Evolutionary conservation across 2,329 filamentous ascomycete species (phyloP).

Genomic region (Pyrenophora seminiperda): DNA sequence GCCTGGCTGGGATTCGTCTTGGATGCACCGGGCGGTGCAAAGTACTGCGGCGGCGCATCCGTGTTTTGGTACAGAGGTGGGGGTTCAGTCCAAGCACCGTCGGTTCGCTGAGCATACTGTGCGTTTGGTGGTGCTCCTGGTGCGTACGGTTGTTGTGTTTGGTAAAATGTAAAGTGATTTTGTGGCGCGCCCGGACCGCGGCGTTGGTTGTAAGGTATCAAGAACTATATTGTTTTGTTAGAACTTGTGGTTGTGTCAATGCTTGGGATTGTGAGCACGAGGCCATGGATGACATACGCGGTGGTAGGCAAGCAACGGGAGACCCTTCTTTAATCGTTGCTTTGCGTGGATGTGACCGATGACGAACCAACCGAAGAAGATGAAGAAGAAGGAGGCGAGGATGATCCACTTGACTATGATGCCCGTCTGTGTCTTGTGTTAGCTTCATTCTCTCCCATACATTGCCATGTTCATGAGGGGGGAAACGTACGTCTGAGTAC

Average conservation of each 20-base stretch:
- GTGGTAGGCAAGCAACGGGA: conserved; percentile 71
- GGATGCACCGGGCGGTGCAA: conserved; percentile 37
- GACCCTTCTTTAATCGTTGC: conserved; percentile 67
- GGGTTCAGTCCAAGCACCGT: conserved; percentile 40
- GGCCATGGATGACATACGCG: conserved; percentile 45
- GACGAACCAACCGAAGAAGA: conserved; percentile 67
- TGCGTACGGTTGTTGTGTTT: conserved; percentile 28
- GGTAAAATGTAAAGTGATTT: conserved; percentile 50
- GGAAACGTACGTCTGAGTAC: conserved; percentile 37
- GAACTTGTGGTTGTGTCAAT: not conserved
- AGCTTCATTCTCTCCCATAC: not conserved
- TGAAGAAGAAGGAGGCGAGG: conserved; percentile 64
- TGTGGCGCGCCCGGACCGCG: conserved; percentile 39
- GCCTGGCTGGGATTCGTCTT: conserved; percentile 38
- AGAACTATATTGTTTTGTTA: conserved; percentile 40
- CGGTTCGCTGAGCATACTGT: conserved; percentile 33
- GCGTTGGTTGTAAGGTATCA: conserved; percentile 49
- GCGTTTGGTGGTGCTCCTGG: conserved; percentile 2
- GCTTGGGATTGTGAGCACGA: too few species aligned
- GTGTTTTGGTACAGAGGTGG: conserved; percentile 42
- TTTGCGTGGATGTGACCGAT: conserved; percentile 74
- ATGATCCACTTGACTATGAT: conserved; percentile 73
- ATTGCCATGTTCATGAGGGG: not conserved
- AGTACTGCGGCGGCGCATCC: conserved; percentile 45
- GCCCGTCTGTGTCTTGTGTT: conserved; percentile 56